Percentiles rank a stretch among this genome's conserved stretches.
These are phyloP conservation scores for Neofusicoccum parvum DNA, from an alignment of 2,329 filamentous ascomycete genomes.

Conservation along the genomic window DNA sequence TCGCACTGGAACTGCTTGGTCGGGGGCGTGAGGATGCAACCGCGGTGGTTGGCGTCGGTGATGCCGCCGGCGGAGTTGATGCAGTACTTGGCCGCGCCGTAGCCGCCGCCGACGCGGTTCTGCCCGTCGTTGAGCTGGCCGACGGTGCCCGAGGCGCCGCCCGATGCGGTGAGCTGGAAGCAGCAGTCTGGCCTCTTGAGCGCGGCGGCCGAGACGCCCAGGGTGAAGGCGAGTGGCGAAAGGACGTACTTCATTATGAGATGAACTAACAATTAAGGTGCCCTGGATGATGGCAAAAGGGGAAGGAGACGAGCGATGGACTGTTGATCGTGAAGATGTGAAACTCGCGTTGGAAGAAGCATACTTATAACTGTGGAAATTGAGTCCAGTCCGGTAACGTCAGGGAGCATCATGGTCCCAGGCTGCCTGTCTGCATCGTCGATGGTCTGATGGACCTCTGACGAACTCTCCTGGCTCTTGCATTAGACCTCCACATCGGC, in stretches of 20 bases:
- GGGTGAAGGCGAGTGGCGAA: slow-evolving; percentile 25
- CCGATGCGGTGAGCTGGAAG: slow-evolving; percentile 56
- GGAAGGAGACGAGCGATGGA: slow-evolving; percentile 1
- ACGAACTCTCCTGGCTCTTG: not conserved
- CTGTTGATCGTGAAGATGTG: slow-evolving; percentile 3
- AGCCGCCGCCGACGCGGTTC: slow-evolving; percentile 57
- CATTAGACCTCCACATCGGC: not conserved
- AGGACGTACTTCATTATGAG: slow-evolving; percentile 28
- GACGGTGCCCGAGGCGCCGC: slow-evolving; percentile 54
- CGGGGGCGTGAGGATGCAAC: slow-evolving; percentile 65
- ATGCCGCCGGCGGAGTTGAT: slow-evolving; percentile 52
- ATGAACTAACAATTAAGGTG: not conserved
- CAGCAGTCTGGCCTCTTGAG: slow-evolving; percentile 37
- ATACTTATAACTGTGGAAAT: slow-evolving; percentile 15
- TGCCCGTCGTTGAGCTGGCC: slow-evolving; percentile 66
- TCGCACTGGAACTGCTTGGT: slow-evolving; percentile 67
- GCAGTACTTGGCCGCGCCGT: slow-evolving; percentile 55
- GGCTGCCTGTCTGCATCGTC: not conserved
- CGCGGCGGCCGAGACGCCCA: slow-evolving; percentile 28
- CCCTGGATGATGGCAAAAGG: not conserved
- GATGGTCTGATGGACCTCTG: not conserved
- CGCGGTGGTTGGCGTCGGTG: slow-evolving; percentile 58
- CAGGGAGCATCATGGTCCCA: slow-evolving; percentile 1
- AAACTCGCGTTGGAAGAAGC: not conserved
- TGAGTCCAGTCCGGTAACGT: not conserved